phyloP scores from a whole-genome alignment of 805 yeast species.

The Lipomyces mesembrius region DNA sequence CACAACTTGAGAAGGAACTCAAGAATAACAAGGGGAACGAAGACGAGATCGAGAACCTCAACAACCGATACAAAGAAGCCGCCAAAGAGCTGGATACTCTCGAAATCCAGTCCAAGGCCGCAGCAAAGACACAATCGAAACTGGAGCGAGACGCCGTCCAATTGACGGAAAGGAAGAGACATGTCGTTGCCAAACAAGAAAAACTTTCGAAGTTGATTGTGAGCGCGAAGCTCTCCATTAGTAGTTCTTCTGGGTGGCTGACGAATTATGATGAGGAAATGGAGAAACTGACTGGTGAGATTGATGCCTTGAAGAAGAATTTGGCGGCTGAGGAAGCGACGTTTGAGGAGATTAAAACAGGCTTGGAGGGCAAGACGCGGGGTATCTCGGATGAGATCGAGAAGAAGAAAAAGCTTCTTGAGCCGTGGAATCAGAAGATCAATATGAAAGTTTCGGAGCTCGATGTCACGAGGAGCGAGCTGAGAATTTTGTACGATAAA shows the following conservation, averaged over 20 bases:
- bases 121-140: conserved; percentile 44
- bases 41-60: conserved; percentile 47
- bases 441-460: conserved; percentile 66
- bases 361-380: conserved; percentile 74
- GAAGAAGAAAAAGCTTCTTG: conserved; percentile 63
- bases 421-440: conserved; percentile 80
- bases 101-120: conserved; percentile 44
- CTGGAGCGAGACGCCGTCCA: conserved; percentile 66
- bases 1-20: conserved; percentile 52
- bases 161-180: conserved; percentile 76
- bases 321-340: conserved; percentile 58
- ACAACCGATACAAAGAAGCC: conserved; percentile 34
- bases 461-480: conserved; percentile 65
- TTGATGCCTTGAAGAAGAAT: conserved; percentile 52
- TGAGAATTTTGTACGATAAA: conserved; percentile 61
- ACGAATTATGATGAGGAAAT: conserved; percentile 54
- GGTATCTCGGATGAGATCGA: conserved; percentile 69
- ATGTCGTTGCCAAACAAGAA: conserved; percentile 59
- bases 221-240: conserved; percentile 53
- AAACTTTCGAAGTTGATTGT: conserved; percentile 62
- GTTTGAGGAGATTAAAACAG: conserved; percentile 66
- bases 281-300: conserved; percentile 51
- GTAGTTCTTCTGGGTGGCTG: conserved; percentile 55
- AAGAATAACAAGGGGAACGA: conserved; percentile 50
- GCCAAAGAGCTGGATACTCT: conserved; percentile 37